Conservation (phyloP, 441 rosid species). For the Eutrema salsugineum region DNA sequence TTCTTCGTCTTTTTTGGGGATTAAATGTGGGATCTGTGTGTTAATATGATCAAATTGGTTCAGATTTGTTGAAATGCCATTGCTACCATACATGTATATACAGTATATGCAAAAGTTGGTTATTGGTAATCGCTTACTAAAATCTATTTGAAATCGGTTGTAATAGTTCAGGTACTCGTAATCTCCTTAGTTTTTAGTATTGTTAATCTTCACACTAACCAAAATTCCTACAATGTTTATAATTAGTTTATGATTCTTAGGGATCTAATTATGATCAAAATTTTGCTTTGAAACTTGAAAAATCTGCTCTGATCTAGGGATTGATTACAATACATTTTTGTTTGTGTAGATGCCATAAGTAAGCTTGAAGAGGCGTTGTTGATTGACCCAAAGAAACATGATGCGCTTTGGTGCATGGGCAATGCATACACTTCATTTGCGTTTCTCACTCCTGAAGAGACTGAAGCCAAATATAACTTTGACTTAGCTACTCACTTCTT, state of each 20-base stretch:
- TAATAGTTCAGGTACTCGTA: not conserved
- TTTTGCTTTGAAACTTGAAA: not conserved
- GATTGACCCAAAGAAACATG: conserved; percentile 58
- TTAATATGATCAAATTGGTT: not conserved
- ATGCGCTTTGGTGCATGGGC: conserved; percentile 82
- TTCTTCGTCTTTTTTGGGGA: not conserved
- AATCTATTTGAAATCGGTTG: not conserved
- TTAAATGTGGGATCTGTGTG: not conserved
- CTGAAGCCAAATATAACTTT: conserved; percentile 60
- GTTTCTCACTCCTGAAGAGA: conserved; percentile 62
- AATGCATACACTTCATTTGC: conserved; percentile 82
- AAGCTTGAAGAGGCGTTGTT: conserved; percentile 87
- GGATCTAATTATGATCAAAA: not conserved
- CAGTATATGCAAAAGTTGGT: too few species aligned
- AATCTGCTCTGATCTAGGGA: not conserved
- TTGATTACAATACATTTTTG: not conserved
- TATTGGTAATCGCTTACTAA: not conserved
- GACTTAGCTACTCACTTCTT: conserved; percentile 63
- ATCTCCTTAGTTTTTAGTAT: not conserved
- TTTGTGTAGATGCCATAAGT: conserved; percentile 59
- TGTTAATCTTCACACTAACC: too few species aligned
- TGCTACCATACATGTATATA: too few species aligned
- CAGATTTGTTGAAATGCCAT: not conserved
- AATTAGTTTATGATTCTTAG: not conserved
- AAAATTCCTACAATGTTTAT: not conserved